These are phyloP conservation scores for Globisporangium cederbergense DNA, from an alignment of 352 stramenopile species.

Conservation along the genomic window DNA sequence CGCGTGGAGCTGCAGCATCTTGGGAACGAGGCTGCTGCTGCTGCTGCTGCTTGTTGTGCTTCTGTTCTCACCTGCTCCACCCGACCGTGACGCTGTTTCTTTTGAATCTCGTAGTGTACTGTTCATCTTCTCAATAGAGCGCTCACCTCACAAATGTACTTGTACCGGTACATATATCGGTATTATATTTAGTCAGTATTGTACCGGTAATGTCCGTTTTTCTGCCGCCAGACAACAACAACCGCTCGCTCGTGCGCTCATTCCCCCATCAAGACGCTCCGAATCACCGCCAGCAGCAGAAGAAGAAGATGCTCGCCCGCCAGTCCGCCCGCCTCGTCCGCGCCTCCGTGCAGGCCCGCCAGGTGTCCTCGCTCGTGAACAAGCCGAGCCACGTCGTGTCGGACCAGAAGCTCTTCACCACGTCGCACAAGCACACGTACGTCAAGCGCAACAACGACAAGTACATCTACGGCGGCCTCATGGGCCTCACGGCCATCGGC, in stretches of 20 bases:
- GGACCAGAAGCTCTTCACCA: conserved; percentile 70
- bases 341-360: conserved; percentile 32
- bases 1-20: conserved; percentile 19
- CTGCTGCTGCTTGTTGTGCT: background rate
- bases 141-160: background rate
- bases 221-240: background rate
- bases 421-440: conserved; percentile 59
- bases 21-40: no score
- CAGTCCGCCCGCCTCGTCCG: conserved; percentile 37
- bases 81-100: conserved; percentile 2
- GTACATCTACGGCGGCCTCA: conserved; percentile 31
- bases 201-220: background rate
- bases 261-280: conserved; percentile 5
- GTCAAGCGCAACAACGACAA: conserved; percentile 61
- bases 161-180: background rate
- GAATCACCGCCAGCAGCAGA: background rate
- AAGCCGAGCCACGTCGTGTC: conserved; percentile 55
- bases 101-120: background rate
- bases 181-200: background rate
- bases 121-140: background rate
- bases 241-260: background rate
- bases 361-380: conserved; percentile 62
- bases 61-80: conserved; percentile 7
- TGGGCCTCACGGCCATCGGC: conserved; percentile 44
- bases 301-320: conserved; percentile 49